Evolutionary conservation across 2,329 filamentous ascomycete genomes (phyloP).

Genomic region (Ophiognomonia clavigignenti-juglandacearum): DNA sequence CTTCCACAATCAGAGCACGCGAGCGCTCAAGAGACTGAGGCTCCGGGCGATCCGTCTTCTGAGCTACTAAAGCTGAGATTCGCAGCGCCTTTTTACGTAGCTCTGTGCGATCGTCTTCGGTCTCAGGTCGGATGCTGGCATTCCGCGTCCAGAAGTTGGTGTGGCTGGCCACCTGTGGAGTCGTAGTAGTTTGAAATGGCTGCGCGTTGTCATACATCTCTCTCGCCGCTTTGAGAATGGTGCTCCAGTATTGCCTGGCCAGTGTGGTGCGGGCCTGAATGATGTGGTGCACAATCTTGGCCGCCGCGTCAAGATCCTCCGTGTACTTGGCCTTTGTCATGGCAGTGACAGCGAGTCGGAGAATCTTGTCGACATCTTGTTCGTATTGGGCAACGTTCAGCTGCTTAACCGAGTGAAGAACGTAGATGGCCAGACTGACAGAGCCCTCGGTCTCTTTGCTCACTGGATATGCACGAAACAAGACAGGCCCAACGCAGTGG

Average conservation of each 20-base stretch:
- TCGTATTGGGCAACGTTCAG: slow-evolving; percentile 48
- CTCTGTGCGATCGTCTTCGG: slow-evolving; percentile 10
- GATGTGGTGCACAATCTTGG: slow-evolving; percentile 44
- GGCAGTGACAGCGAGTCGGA: slow-evolving; percentile 44
- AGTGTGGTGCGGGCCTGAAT: slow-evolving; percentile 40
- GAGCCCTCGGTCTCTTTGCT: slow-evolving; percentile 21
- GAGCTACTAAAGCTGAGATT: slow-evolving; percentile 43
- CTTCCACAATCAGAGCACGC: slow-evolving; percentile 26
- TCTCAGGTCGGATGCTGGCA: neutral
- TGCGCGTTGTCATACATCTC: slow-evolving; percentile 28
- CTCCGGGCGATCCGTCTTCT: slow-evolving; percentile 41
- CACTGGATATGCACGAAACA: slow-evolving; percentile 35
- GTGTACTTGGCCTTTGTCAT: slow-evolving; percentile 36
- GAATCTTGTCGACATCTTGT: slow-evolving; percentile 41
- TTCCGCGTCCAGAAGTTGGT: neutral
- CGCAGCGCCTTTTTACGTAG: slow-evolving; percentile 44
- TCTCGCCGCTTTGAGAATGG: slow-evolving; percentile 41
- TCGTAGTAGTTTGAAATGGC: neutral
- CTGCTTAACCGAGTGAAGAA: slow-evolving; percentile 45
- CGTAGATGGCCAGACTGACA: slow-evolving; percentile 40
- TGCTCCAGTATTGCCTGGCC: slow-evolving; percentile 43
- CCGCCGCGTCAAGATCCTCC: slow-evolving; percentile 41
- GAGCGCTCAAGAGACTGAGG: slow-evolving; percentile 32
- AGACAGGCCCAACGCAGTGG: slow-evolving; percentile 40
- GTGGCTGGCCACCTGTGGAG: neutral